phyloP scores from a whole-genome alignment of 257 asterid genomes.

The Capsicum rhomboideum region DNA sequence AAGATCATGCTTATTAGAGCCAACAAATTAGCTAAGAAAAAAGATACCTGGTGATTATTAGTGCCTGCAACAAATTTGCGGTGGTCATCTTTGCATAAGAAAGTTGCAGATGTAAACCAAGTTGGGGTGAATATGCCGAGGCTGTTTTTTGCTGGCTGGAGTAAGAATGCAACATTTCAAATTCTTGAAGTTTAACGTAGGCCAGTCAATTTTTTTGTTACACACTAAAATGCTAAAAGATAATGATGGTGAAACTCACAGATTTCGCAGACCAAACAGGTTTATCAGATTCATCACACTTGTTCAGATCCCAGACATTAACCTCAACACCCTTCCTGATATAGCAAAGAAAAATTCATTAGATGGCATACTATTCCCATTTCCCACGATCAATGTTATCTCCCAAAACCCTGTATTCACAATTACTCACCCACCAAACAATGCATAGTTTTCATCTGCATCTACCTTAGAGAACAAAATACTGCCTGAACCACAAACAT shows the following conservation, averaged over 20 bases:
- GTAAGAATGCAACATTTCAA: conserved; percentile 13
- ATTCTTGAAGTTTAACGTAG: neutral
- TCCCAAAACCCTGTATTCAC: neutral
- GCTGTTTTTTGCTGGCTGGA: conserved; percentile 79
- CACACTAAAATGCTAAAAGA: neutral
- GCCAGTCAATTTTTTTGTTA: neutral
- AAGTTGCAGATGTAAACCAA: conserved; percentile 82
- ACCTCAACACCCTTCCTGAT: conserved; percentile 89
- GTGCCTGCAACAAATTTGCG: conserved; percentile 88
- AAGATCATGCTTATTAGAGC: neutral
- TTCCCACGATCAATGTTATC: neutral
- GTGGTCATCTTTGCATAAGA: conserved; percentile 75
- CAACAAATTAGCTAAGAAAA: neutral
- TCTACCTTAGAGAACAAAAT: conserved; percentile 61
- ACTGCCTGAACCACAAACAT: conserved; percentile 59
- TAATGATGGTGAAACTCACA: conserved; percentile 34
- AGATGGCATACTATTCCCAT: neutral
- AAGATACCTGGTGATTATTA: conserved; percentile 65
- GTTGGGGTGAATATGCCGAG: conserved; percentile 84
- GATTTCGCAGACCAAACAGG: conserved; percentile 68
- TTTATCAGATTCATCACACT: conserved; percentile 2
- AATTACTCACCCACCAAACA: conserved; percentile 86
- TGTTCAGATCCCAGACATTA: conserved; percentile 74
- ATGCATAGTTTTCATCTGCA: conserved; percentile 53
- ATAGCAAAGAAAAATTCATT: neutral